These are phyloP conservation scores for Aspergillus biplanus DNA, from an alignment of 495 filamentous ascomycete species.

Conservation along the genomic window DNA sequence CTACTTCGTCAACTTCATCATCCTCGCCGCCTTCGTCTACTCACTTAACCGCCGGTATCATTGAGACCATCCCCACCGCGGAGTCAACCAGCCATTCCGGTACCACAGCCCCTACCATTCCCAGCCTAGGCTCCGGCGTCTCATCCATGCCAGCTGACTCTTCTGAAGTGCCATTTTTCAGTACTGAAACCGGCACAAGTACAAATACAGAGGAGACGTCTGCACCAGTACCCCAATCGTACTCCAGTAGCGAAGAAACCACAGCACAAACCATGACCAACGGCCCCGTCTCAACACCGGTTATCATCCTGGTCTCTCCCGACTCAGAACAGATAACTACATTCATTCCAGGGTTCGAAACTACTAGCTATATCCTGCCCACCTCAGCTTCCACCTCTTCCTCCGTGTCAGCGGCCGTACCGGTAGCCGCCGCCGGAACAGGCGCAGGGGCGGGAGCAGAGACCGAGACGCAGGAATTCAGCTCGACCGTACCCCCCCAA, in stretches of 20 bases:
- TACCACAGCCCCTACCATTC: neutral
- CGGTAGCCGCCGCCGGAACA: neutral
- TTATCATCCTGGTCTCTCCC: neutral
- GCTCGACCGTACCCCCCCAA: neutral
- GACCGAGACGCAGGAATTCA: neutral
- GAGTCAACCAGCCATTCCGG: neutral
- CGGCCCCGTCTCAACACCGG: neutral
- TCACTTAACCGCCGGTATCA: neutral
- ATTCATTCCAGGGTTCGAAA: neutral
- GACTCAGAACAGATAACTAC: neutral
- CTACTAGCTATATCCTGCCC: neutral
- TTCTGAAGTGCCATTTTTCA: neutral
- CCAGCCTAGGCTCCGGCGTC: neutral
- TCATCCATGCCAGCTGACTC: neutral
- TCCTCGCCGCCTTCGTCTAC: neutral
- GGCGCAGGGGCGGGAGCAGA: neutral
- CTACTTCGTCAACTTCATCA: neutral
- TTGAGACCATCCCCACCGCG: slow-evolving; percentile 2
- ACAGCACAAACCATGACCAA: neutral
- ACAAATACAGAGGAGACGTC: neutral
- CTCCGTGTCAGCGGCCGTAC: neutral
- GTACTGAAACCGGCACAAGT: neutral
- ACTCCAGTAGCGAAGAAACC: neutral
- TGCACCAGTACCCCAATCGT: neutral
- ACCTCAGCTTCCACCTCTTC: neutral